A percentile compares a stretch with the other conserved stretches of the same genome.
phyloP scores from a whole-genome alignment of 1,284 basidiomycete species.

The Singerocomus inundabilis region DNA sequence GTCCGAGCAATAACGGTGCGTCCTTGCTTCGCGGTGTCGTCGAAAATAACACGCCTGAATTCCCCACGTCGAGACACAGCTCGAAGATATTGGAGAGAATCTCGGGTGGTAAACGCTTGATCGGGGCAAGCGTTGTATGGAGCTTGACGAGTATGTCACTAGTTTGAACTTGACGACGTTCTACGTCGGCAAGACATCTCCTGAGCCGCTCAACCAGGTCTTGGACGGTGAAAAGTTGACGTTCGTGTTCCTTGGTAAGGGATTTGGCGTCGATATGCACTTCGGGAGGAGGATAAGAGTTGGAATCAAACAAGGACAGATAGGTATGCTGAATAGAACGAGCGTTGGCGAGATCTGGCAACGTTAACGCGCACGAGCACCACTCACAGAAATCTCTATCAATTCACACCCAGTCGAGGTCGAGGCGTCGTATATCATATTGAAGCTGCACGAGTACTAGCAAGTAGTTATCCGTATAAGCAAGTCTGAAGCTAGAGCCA shows the following conservation, averaged over 20 bases:
- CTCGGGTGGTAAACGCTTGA: conserved; percentile 28
- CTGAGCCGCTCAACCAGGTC: conserved; percentile 11
- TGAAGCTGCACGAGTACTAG: neutral
- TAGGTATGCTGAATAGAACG: conserved; percentile 13
- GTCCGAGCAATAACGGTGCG: conserved; percentile 25
- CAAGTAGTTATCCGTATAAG: neutral
- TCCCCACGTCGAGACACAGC: conserved; percentile 13
- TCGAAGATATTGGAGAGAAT: conserved; percentile 30
- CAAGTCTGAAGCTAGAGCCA: neutral
- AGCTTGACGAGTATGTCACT: conserved; percentile 17
- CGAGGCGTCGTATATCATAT: conserved; percentile 1
- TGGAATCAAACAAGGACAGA: conserved; percentile 14
- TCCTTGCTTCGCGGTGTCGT: conserved; percentile 2
- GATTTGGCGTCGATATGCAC: conserved; percentile 7
- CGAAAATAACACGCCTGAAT: neutral
- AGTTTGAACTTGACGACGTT: conserved; percentile 8
- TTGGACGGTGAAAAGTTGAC: conserved; percentile 14
- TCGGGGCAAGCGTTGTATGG: conserved; percentile 17
- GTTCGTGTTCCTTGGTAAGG: conserved; percentile 19
- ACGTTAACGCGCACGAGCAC: neutral
- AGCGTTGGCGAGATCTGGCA: neutral
- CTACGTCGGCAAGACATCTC: conserved; percentile 11
- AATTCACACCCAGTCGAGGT: neutral
- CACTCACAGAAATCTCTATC: conserved; percentile 17
- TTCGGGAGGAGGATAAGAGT: conserved; percentile 15